phyloP scores from a whole-genome alignment of 768 basidiomycete species.

The Chalciporus sphaerocephalus region DNA sequence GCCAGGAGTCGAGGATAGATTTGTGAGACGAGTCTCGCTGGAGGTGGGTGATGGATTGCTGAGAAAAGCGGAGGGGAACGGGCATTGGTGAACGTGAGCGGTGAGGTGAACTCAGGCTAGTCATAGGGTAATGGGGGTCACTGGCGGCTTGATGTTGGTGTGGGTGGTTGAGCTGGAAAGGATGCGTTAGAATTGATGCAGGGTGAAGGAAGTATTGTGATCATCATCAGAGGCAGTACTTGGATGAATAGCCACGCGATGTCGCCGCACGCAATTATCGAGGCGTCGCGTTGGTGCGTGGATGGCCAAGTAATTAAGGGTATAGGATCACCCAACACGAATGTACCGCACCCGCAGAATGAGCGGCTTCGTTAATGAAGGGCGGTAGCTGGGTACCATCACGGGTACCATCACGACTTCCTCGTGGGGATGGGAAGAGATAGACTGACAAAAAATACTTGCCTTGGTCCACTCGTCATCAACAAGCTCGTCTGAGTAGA shows the following conservation, averaged over 20 bases:
- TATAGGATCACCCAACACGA: conserved; percentile 7
- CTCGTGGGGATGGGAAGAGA: conserved; percentile 7
- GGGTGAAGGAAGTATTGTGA: background rate
- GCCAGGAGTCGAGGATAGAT: conserved; percentile 17
- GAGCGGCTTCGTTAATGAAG: background rate
- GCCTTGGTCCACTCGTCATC: conserved; percentile 25
- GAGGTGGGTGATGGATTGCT: conserved; percentile 5
- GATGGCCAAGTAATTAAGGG: background rate
- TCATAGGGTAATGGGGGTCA: background rate
- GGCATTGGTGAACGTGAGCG: conserved; percentile 17
- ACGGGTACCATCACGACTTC: conserved; percentile 1
- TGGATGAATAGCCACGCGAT: conserved; percentile 15
- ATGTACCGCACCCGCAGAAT: conserved; percentile 1
- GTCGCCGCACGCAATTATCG: background rate
- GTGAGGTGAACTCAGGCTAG: background rate
- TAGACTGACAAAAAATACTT: conserved; percentile 1
- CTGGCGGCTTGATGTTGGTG: conserved; percentile 2
- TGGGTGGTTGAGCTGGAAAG: conserved; percentile 14
- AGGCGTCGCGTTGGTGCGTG: background rate
- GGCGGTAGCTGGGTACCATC: background rate
- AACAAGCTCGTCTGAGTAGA: conserved; percentile 7
- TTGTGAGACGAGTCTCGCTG: conserved; percentile 1
- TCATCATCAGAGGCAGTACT: conserved; percentile 19
- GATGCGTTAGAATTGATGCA: conserved; percentile 7
- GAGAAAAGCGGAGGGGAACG: conserved; percentile 7